Evolutionary conservation across 805 yeast species (phyloP), one percentile per base, ranked within the genome.

Genomic region (Nakazawaea pomicola): DNA sequence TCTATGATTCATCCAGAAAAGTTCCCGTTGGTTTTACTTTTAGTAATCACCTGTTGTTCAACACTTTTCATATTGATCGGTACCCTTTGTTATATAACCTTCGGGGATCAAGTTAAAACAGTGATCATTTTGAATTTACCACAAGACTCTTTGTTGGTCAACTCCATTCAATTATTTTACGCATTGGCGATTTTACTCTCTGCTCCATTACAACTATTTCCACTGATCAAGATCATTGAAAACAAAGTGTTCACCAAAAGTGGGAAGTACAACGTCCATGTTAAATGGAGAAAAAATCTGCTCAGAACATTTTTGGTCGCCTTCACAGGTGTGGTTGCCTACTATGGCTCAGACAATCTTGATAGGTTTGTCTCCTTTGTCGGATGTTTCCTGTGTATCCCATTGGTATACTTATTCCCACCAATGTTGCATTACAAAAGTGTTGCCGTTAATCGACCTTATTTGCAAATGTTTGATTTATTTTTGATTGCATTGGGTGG

Each of bases 381-480:
- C 39, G 95, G 95, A 3, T 82, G 89, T 39, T 81, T 85, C 62
- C 90, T 91, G 1, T 85, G 95, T 53, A 82, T 85, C 41, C 95
- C 95, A 2, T 70, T 85, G 63, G 93, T 85, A 4, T 85, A 85
- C 62, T 80, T 85, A 78, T 83, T 84, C 53, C 93, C 95, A 7
- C 93, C 95, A 14, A 68, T 85, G 69, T 62, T 85, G 40, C 93
- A 85, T 53, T 65, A 77, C 41, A 72, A 65, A 53, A 65, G 78
- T 41, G 74, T 78, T 46, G 65, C 68, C 9, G 52, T 61, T 21
- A 56, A 68, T 11, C 25, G 20, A 9, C 60, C 52, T 31, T 55
- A 52, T 43, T 60, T 68, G 56, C 70, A 72, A 24, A 23, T 51
- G 1, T 48, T 74, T 8, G 85, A 84, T 53, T 60, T 68, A 25